Percentiles rank a stretch among this genome's conserved stretches.
Conservation (phyloP, 2,329 filamentous ascomycete genomes). For the Byssochlamys sp. region DNA sequence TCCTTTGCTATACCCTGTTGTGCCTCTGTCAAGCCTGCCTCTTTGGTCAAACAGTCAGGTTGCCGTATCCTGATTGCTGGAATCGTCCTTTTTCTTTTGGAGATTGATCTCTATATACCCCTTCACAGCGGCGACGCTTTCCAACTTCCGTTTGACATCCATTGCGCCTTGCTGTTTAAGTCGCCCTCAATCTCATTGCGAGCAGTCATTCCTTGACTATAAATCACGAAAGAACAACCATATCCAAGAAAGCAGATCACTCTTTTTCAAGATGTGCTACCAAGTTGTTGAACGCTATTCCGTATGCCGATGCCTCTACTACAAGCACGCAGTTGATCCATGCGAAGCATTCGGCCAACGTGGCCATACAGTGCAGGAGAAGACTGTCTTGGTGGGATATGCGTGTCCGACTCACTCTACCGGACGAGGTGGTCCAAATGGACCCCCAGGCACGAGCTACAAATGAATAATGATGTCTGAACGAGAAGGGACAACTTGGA, state of each 20-base stretch:
- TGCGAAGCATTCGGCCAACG: conserved; percentile 66
- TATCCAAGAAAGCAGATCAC: not conserved
- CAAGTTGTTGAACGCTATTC: conserved; percentile 78
- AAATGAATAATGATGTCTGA: conserved; percentile 17
- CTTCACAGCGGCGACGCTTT: not conserved
- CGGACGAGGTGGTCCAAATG: conserved; percentile 3
- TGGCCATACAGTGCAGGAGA: conserved; percentile 62
- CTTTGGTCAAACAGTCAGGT: not conserved
- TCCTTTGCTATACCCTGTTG: not conserved
- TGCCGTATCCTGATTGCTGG: not conserved
- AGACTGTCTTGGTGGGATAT: conserved; percentile 74
- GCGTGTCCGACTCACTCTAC: conserved; percentile 53
- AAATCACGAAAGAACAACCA: not conserved
- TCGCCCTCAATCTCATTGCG: not conserved
- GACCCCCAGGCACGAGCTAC: conserved; percentile 7
- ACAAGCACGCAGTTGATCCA: conserved; percentile 74
- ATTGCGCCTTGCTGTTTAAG: not conserved
- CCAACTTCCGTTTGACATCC: not conserved
- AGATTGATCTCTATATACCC: not conserved
- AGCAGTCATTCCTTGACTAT: not conserved
- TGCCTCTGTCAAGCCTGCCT: not conserved
- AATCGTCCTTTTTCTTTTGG: not conserved
- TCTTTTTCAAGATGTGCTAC: conserved; percentile 62
- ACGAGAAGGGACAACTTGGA: conserved; percentile 12
- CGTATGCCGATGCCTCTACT: conserved; percentile 78